phyloP scores from a whole-genome alignment of 73 alveolate genomes.

The Stentor roeselii region DNA sequence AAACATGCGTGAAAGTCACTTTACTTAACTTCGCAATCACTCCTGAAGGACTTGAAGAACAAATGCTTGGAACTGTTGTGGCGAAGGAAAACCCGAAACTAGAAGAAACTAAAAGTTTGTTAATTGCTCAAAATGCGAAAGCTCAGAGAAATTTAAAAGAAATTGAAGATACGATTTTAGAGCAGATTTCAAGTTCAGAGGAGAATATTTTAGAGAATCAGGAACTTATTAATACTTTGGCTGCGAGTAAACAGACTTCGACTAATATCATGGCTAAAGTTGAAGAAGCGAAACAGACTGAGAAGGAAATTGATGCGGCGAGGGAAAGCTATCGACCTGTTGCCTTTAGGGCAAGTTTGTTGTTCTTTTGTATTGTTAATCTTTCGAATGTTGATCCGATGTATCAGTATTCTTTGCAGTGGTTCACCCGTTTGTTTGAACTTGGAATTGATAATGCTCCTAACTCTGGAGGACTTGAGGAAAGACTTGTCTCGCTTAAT shows the following conservation, averaged over 20 bases:
- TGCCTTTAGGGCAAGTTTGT: constrained; percentile 97
- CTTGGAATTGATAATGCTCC: constrained; percentile 97
- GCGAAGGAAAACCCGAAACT: constrained; percentile 93
- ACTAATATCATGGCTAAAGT: constrained; percentile 93
- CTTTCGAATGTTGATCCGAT: constrained; percentile 95
- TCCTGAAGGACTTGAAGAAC: constrained; percentile 99
- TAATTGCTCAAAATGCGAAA: constrained; percentile 73
- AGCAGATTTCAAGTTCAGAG: constrained; percentile 85
- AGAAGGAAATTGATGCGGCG: constrained; percentile 91
- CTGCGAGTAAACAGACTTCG: constrained; percentile 93
- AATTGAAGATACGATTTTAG: constrained; percentile 94
- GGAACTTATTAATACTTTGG: constrained; percentile 88
- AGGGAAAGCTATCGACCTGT: constrained; percentile 99
- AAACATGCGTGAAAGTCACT: constrained; percentile 97
- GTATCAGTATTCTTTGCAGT: constrained; percentile 99
- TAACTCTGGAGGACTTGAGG: constrained; percentile 88
- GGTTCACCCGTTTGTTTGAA: constrained; percentile 98
- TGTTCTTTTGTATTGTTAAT: constrained; percentile 98
- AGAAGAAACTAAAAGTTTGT: constrained; percentile 65
- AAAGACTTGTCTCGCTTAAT: constrained; percentile 86
- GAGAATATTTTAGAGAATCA: constrained; percentile 93
- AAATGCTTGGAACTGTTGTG: constrained; percentile 98
- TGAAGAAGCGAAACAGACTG: constrained; percentile 96
- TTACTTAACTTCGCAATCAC: constrained; percentile 99
- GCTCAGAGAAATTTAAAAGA: constrained; percentile 80